These are phyloP conservation scores for Pseudonitzschia delicatissima DNA, from an alignment of 108 stramenopile genomes.

Conservation along the genomic window DNA sequence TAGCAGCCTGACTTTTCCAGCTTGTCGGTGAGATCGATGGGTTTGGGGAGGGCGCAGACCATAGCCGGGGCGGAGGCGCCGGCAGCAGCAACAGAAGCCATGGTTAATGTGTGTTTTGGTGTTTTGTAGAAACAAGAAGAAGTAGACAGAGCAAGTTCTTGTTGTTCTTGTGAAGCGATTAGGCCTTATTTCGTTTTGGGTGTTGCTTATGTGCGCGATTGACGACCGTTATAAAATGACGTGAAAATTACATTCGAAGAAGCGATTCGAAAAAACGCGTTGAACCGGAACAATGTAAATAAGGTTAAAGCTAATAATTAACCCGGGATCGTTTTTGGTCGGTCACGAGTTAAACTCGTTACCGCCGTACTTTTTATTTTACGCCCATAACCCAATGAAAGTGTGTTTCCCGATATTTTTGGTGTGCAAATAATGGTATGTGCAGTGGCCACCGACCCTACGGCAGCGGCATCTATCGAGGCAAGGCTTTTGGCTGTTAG, in stretches of 20 bases:
- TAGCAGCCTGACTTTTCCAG: constrained; percentile 67
- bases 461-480: background rate
- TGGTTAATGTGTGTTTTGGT: background rate
- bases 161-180: no score
- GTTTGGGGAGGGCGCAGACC: constrained; percentile 33
- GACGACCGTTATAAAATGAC: no score
- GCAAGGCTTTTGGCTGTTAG: background rate
- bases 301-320: no score
- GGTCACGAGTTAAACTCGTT: no score
- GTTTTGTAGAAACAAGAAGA: no score
- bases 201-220: no score
- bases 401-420: background rate
- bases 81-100: constrained; percentile 1
- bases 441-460: background rate
- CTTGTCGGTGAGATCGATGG: constrained; percentile 55
- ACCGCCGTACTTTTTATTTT: constrained; percentile 3
- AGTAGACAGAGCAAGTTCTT: no score
- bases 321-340: no score
- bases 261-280: no score
- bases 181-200: no score
- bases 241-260: no score
- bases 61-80: background rate
- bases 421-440: background rate
- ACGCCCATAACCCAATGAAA: constrained; percentile 2
- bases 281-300: no score